Evolutionary conservation across 1,284 basidiomycete species (phyloP), one percentile per base, ranked within the genome.

Genomic region (Ceratorhiza oryzae-sativae): DNA sequence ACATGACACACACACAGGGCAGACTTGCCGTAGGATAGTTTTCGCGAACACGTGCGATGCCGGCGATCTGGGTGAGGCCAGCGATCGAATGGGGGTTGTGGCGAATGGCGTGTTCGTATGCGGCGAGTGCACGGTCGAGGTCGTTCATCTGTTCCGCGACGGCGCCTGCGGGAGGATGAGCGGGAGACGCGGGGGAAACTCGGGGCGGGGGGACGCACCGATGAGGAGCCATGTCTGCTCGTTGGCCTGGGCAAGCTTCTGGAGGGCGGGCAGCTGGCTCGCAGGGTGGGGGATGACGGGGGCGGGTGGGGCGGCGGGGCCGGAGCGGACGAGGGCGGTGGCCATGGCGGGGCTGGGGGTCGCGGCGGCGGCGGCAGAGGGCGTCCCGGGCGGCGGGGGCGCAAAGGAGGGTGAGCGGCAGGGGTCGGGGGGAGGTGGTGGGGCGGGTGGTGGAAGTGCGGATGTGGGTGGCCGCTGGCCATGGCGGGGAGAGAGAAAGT

Each of bases 71-170:
- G 60, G 92, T 95, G 75, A 97, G 86, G 42, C 93, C 94, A 76
- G 90, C 85, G 73, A 96, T 85, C 76, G 92, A 95, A 80, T 89
- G 87, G 76, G 94, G 91, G 78, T 97, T 97, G 83, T 97, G 94
- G 80, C 93, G 89, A 75, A 97, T 85, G 1, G 94, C 95, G 77
- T 92, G 89, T 82, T 97, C 94, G 81, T 97, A 98, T 71, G 94
- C 93, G 42, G 87, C 87, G 75, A 94, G 84, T 41, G 95, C 95
- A 75, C 94, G 90, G 79, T 95, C 93, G 77, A 93, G 86, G 82
- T 96, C 92, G 75, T 89, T 88, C 89, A 96, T 92, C 80, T 94
- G 92, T 80, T 96, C 94, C 73, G 94, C 93, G 73, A 95, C 91
- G 72, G 92, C 88, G 73, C 93, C 94, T 94, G 81, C 53, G 2